Evolutionary conservation across 2,329 filamentous ascomycete species (phyloP), one percentile per base, ranked within the genome.

Genomic region (Didymella keratinophila): DNA sequence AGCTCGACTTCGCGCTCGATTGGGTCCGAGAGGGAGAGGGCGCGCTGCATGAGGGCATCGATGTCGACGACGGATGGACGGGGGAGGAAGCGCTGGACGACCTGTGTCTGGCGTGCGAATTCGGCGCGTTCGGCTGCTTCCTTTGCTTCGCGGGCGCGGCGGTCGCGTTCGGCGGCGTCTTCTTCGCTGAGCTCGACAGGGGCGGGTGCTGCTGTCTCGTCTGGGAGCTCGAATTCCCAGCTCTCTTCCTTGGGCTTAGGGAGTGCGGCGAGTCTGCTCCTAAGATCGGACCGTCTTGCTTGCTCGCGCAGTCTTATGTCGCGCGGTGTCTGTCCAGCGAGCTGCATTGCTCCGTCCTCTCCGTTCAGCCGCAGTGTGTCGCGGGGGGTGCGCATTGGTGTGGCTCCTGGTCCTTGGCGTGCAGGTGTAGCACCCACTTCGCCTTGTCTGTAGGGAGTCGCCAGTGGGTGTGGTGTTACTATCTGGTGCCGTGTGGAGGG

Each of bases 401-500:
- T 97, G 58, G 92, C 89, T 18, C 91, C 92, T 47, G 88, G 85
- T 5, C 86, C 85, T 52, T 83, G 79, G 14, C 62, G 72, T 70
- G 84, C 78, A 5, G 87, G 86, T 25, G 91, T 96, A 12, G 89
- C 87, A 25, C 86, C 89, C 27, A 86, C 81, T 23, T 87, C 90
- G 23, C 80, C 85, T 60, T 87, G 82, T 52, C 91, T 86, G 64
- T 96, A 84, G 1, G 95, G 95, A 0, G 95, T 99, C 0, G 95
- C 93, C 81, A 99, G 84, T 0, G 95, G 95, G 73, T 99, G 99
- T 0, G 95, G 95, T 0, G 95, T 99, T n/a, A 93, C 86, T 55
- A 94, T 86, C 32, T 88, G 84, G 61, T 97, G 90, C 70, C 88
- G 89, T 56, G 91, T 87, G 36, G 94, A 93, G 1, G 92, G 86